These are phyloP conservation scores for Carallia brachiata DNA, from an alignment of 345 rosid genomes.

Conservation along the genomic window DNA sequence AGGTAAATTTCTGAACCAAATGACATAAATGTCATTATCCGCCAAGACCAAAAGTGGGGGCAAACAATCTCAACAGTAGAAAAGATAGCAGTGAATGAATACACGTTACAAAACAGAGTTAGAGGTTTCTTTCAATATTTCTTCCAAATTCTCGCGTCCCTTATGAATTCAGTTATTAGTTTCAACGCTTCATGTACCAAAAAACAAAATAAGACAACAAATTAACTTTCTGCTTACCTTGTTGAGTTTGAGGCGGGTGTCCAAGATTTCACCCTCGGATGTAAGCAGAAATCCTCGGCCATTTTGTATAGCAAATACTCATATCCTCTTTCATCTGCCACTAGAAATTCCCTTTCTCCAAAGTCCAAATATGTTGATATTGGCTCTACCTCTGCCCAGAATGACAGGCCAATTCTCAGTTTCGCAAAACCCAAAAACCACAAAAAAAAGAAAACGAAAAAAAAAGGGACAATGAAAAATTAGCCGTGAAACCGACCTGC, in stretches of 20 bases:
- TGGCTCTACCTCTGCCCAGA: constrained; percentile 79
- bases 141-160: background rate
- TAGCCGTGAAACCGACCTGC: constrained; percentile 55
- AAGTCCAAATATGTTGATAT: constrained; percentile 88
- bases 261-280: constrained; percentile 70
- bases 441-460: background rate
- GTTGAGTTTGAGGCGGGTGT: constrained; percentile 78
- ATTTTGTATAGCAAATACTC: constrained; percentile 70
- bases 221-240: constrained; percentile 42
- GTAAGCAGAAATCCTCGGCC: constrained; percentile 72
- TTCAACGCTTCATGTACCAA: too few species aligned
- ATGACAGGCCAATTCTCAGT: constrained; percentile 1
- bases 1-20: constrained; percentile 4
- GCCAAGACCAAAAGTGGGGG: constrained; percentile 50
- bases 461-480: background rate
- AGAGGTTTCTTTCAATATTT: constrained; percentile 6
- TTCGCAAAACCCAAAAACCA: background rate
- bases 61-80: constrained; percentile 44
- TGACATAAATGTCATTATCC: constrained; percentile 45
- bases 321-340: constrained; percentile 93
- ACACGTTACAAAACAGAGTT: constrained; percentile 25
- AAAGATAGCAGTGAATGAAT: constrained; percentile 37
- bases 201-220: too few species aligned
- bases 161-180: too few species aligned
- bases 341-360: constrained; percentile 87